A percentile compares a stretch with the other conserved stretches of the same genome.
phyloP scores from a whole-genome alignment of 1,139 yeast genomes.

The Pichia sp. region DNA sequence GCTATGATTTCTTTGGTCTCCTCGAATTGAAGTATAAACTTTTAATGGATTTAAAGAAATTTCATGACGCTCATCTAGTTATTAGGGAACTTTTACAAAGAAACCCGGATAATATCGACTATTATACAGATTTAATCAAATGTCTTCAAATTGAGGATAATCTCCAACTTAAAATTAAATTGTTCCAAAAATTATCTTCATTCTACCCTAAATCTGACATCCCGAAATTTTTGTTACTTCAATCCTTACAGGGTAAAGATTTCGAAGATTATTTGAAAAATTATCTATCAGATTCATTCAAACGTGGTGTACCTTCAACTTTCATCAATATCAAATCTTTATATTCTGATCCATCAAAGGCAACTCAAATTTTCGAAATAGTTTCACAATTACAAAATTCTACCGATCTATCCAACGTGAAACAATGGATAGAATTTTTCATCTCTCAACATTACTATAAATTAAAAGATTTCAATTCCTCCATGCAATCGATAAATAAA shows the following conservation, averaged over 20 bases:
- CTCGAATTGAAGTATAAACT: conserved; percentile 65
- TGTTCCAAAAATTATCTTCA: conserved; percentile 55
- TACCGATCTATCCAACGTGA: too few relatives aligned
- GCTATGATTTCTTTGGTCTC: conserved; percentile 21
- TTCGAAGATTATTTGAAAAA: conserved; percentile 40
- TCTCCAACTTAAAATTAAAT: conserved; percentile 37
- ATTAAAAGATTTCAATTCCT: conserved; percentile 43
- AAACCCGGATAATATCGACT: conserved; percentile 72
- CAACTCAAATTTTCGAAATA: conserved; percentile 42
- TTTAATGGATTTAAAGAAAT: conserved; percentile 31
- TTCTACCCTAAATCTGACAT: conserved; percentile 85
- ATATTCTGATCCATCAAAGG: conserved; percentile 48
- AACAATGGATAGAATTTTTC: conserved; percentile 73
- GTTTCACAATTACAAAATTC: too few relatives aligned
- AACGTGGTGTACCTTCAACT: conserved; percentile 84
- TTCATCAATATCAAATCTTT: conserved; percentile 81
- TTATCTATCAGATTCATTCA: conserved; percentile 57
- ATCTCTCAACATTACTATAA: conserved; percentile 73
- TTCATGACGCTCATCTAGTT: conserved; percentile 57
- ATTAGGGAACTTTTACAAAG: conserved; percentile 70
- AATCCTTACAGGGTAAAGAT: conserved; percentile 54
- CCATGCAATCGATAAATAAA: conserved; percentile 48
- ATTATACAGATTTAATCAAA: conserved; percentile 60
- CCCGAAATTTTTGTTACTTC: conserved; percentile 68
- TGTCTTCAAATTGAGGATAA: conserved; percentile 40